These are phyloP conservation scores for Priceomyces medius DNA, from an alignment of 805 yeast genomes.

Conservation along the genomic window DNA sequence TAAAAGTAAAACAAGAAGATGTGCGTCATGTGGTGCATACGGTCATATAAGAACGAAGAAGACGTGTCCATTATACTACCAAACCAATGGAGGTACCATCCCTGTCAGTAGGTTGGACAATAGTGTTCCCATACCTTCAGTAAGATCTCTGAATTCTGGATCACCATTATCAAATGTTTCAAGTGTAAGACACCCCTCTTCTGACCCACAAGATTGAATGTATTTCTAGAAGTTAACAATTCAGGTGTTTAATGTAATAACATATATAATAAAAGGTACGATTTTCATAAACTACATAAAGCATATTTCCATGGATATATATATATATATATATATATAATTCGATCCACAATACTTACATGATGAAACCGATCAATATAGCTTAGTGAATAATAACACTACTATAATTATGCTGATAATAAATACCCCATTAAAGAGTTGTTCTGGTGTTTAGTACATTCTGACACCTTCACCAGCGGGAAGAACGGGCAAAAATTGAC, in stretches of 20 bases:
- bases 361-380: too few relatives aligned
- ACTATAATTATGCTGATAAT: not conserved
- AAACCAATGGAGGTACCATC: slow-evolving; percentile 28
- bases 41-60: slow-evolving; percentile 94
- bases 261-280: not conserved
- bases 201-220: slow-evolving; percentile 3
- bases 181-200: not conserved
- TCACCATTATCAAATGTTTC: slow-evolving; percentile 2
- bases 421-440: too few relatives aligned
- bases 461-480: slow-evolving; percentile 33
- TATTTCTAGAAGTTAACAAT: too few relatives aligned
- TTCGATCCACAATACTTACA: too few relatives aligned
- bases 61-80: slow-evolving; percentile 79
- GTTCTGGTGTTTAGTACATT: too few relatives aligned
- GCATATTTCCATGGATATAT: not conserved
- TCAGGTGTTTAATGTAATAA: not conserved
- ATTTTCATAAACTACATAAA: too few relatives aligned
- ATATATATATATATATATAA: too few relatives aligned
- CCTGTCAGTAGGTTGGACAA: slow-evolving; percentile 5
- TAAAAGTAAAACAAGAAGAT: slow-evolving; percentile 71
- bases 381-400: too few relatives aligned
- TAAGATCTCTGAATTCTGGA: slow-evolving; percentile 1
- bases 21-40: slow-evolving; percentile 92
- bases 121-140: not conserved
- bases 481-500: slow-evolving; percentile 73